A percentile compares a stretch with the other conserved stretches of the same genome.
Conservation (phyloP, 768 basidiomycete species). For the Kwoniella dendrophila region DNA sequence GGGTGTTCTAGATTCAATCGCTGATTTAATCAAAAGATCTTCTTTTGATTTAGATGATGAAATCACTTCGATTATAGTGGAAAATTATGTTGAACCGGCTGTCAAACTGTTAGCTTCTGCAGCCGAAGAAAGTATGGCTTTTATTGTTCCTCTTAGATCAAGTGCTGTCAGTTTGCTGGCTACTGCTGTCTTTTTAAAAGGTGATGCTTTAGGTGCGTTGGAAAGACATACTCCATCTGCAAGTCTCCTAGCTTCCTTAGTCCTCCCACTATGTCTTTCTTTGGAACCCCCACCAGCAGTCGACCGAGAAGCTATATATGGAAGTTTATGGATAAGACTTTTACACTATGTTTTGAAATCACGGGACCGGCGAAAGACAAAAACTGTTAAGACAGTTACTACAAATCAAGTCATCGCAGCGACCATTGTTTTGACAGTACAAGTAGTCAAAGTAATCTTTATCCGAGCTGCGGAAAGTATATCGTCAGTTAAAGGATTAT, state of each 20-base stretch:
- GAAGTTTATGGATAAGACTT: constrained; percentile 29
- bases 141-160: constrained; percentile 26
- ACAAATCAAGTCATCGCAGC: constrained; percentile 13
- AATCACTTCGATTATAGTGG: constrained; percentile 29
- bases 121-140: constrained; percentile 28
- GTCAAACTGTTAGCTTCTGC: constrained; percentile 25
- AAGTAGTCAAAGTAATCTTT: constrained; percentile 44
- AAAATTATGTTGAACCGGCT: constrained; percentile 35
- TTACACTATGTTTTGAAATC: constrained; percentile 24
- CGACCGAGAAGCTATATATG: constrained; percentile 25
- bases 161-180: constrained; percentile 27
- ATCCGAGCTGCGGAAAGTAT: constrained; percentile 36
- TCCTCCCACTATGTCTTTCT: constrained; percentile 25
- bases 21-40: constrained; percentile 25
- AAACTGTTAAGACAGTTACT: background rate
- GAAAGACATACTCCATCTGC: constrained; percentile 21
- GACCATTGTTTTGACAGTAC: constrained; percentile 25
- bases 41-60: constrained; percentile 22
- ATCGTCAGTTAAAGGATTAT: constrained; percentile 32
- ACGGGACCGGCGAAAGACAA: background rate
- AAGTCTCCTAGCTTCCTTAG: constrained; percentile 25
- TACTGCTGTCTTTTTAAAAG: constrained; percentile 31
- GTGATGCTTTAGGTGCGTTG: constrained; percentile 28
- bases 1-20: constrained; percentile 36
- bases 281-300: constrained; percentile 22